These are phyloP conservation scores for Hericium coralloides DNA, from an alignment of 768 basidiomycete species.

Conservation along the genomic window DNA sequence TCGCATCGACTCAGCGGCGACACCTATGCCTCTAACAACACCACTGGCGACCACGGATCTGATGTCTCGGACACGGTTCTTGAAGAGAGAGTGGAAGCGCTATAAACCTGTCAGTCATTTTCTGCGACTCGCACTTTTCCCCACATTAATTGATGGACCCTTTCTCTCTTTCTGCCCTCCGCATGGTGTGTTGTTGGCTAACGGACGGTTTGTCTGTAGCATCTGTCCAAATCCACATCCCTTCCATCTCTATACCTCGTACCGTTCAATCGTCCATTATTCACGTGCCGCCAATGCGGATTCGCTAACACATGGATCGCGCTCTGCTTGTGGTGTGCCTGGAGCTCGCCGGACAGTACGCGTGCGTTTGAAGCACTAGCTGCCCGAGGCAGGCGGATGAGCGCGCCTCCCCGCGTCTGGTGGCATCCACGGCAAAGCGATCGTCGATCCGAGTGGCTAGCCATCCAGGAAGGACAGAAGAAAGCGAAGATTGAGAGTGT, in stretches of 20 bases:
- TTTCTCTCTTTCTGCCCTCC: neutral
- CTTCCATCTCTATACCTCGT: slow-evolving; percentile 8
- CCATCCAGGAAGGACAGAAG: too few species aligned
- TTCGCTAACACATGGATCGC: slow-evolving; percentile 12
- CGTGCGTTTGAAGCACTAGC: slow-evolving; percentile 3
- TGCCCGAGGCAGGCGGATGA: slow-evolving; percentile 1
- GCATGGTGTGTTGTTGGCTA: too few species aligned
- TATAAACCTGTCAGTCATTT: slow-evolving; percentile 1
- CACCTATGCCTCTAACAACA: neutral
- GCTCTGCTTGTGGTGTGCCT: slow-evolving; percentile 13
- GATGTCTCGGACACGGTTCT: slow-evolving; percentile 7
- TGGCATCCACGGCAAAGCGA: neutral
- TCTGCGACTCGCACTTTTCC: neutral
- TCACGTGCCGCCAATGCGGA: slow-evolving; percentile 11
- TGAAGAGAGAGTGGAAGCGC: slow-evolving; percentile 9
- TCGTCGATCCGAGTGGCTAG: too few species aligned
- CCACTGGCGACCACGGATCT: neutral
- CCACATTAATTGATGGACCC: neutral
- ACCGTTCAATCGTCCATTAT: slow-evolving; percentile 7
- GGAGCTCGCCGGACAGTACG: slow-evolving; percentile 8
- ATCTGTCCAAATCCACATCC: slow-evolving; percentile 12
- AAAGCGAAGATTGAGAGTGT: too few species aligned
- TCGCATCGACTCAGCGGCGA: neutral
- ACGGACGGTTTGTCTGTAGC: neutral
- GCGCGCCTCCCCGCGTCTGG: neutral